A percentile compares a stretch with the other conserved stretches of the same genome.
These are phyloP conservation scores for Hagleromyces aurorensis DNA, from an alignment of 805 yeast species.

Conservation along the genomic window DNA sequence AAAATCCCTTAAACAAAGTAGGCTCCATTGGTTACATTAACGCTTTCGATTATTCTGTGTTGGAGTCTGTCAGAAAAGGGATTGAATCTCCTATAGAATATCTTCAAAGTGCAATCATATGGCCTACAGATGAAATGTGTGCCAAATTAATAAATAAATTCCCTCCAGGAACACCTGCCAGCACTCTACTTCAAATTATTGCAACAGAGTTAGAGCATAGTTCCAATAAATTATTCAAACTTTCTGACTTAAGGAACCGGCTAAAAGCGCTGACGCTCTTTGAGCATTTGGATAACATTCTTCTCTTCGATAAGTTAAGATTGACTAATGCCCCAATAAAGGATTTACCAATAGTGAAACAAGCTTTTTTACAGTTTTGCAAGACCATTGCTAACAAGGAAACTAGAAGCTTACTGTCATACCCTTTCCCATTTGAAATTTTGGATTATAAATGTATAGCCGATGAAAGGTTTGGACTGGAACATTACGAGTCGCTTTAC, in stretches of 20 bases:
- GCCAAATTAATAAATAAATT: constrained; percentile 54
- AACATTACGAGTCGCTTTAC: constrained; percentile 53
- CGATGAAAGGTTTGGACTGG: constrained; percentile 21
- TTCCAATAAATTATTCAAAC: constrained; percentile 18
- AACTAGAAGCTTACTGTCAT: constrained; percentile 51
- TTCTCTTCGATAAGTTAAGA: constrained; percentile 49
- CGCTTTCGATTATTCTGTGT: constrained; percentile 39
- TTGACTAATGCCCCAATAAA: constrained; percentile 59
- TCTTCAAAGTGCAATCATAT: constrained; percentile 55
- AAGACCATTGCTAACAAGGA: constrained; percentile 46
- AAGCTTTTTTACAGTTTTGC: constrained; percentile 42
- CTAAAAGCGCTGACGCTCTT: constrained; percentile 38
- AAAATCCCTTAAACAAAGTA: constrained; percentile 5
- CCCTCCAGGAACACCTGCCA: constrained; percentile 41
- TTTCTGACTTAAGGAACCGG: constrained; percentile 28
- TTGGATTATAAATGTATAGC: constrained; percentile 21
- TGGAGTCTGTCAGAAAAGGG: constrained; percentile 38
- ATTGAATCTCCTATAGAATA: constrained; percentile 45
- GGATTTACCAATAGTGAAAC: constrained; percentile 32
- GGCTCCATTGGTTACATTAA: constrained; percentile 44
- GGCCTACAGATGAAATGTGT: constrained; percentile 77
- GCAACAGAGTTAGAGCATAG: constrained; percentile 24
- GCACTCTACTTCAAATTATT: constrained; percentile 42
- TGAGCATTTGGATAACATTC: constrained; percentile 34
- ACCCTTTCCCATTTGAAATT: constrained; percentile 28